phyloP scores from a whole-genome alignment of 2,329 filamentous ascomycete species.

The Colletotrichum lindemuthianum region DNA sequence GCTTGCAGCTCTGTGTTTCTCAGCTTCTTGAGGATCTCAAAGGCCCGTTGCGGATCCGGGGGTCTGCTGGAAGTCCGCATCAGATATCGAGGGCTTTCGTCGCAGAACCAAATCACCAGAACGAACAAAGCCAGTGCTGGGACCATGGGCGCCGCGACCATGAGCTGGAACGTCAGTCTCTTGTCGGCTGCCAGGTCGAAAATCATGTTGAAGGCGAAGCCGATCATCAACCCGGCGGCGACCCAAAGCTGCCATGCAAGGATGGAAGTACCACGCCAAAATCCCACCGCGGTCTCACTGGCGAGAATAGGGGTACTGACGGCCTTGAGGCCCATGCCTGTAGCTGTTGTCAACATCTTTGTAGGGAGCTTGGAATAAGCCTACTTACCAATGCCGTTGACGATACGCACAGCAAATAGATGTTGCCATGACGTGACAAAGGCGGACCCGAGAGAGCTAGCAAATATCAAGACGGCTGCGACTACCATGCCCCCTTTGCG shows the following conservation, averaged over 20 bases:
- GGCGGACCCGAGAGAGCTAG: conserved; percentile 50
- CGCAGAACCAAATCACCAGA: conserved; percentile 47
- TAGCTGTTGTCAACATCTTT: neutral
- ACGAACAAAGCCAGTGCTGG: conserved; percentile 47
- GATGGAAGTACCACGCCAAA: conserved; percentile 59
- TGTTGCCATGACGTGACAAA: conserved; percentile 47
- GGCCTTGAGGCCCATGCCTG: conserved; percentile 60
- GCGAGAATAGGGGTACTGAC: conserved; percentile 59
- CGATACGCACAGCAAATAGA: conserved; percentile 47
- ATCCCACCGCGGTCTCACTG: conserved; percentile 57
- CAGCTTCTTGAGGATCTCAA: conserved; percentile 45
- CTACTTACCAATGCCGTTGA: conserved; percentile 52
- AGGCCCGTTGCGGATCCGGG: conserved; percentile 48
- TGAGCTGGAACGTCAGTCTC: conserved; percentile 41
- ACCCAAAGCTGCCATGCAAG: conserved; percentile 59
- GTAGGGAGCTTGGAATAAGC: neutral
- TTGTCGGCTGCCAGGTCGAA: conserved; percentile 41
- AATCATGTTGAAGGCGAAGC: conserved; percentile 49
- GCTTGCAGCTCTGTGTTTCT: conserved; percentile 54
- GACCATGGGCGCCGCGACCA: conserved; percentile 48
- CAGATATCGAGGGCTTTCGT: conserved; percentile 53
- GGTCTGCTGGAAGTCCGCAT: conserved; percentile 45
- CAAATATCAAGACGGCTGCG: conserved; percentile 51
- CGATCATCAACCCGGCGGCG: conserved; percentile 49
- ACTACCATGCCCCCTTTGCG: conserved; percentile 51